phyloP scores from a whole-genome alignment of 176 grass and related monocot genomes.

The Cenchrus fungigraminus region DNA sequence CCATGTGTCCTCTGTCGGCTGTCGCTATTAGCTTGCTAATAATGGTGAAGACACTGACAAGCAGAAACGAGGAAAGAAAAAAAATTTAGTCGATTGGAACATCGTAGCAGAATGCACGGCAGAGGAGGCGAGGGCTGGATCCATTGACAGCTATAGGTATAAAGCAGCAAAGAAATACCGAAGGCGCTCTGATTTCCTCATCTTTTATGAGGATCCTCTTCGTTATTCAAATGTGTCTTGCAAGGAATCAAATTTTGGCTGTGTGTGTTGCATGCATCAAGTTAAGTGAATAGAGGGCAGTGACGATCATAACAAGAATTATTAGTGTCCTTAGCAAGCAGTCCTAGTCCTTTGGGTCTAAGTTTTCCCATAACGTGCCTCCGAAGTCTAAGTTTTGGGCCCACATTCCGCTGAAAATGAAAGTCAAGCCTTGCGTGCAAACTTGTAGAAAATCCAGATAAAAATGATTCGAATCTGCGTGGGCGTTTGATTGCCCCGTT shows the following conservation, averaged over 20 bases:
- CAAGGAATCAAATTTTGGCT: slow-evolving; percentile 8
- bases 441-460: not conserved
- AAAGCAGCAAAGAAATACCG: not conserved
- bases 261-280: slow-evolving; percentile 7
- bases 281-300: not conserved
- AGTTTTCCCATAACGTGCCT: slow-evolving; percentile 15
- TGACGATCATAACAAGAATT: not conserved
- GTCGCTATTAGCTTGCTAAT: slow-evolving; percentile 23
- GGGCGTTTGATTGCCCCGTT: not conserved
- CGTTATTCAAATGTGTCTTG: not conserved
- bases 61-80: not conserved
- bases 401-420: slow-evolving; percentile 6
- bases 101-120: slow-evolving; percentile 26
- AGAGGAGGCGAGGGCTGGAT: not conserved
- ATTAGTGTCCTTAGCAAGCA: not conserved
- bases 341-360: not conserved
- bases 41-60: slow-evolving; percentile 24
- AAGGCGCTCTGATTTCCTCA: not conserved
- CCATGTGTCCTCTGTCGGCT: not conserved
- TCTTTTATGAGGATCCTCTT: not conserved
- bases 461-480: not conserved
- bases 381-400: slow-evolving; percentile 11
- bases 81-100: not conserved
- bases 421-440: slow-evolving; percentile 42
- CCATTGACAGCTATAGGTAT: slow-evolving; percentile 23